Conservation (phyloP, 2,329 filamentous ascomycete genomes). For the Trichophyton benhamiae region DNA sequence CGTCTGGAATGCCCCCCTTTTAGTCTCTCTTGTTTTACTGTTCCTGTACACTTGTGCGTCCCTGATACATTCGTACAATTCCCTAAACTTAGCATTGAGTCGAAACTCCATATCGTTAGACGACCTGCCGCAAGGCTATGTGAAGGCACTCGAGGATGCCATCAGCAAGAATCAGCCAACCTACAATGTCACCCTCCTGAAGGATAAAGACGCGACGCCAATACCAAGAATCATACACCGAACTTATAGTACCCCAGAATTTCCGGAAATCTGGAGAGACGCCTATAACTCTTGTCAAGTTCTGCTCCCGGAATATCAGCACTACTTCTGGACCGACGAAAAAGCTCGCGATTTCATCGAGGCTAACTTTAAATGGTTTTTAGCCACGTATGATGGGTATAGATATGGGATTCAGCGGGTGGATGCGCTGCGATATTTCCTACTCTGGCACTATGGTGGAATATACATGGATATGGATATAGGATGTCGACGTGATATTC, state of each 20-base stretch:
- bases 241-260: not conserved
- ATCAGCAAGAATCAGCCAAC: not conserved
- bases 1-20: not conserved
- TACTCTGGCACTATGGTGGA: constrained; percentile 18
- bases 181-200: not conserved
- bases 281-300: constrained; percentile 4
- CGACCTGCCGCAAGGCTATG: not conserved
- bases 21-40: not conserved
- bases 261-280: not conserved
- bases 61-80: not conserved
- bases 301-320: not conserved
- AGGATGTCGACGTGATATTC: constrained; percentile 1
- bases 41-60: not conserved
- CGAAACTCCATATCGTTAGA: not conserved
- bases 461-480: constrained; percentile 20
- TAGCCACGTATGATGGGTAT: constrained; percentile 17
- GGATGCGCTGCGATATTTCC: constrained; percentile 18
- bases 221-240: constrained; percentile 7
- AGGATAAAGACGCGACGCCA: not conserved
- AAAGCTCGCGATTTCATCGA: constrained; percentile 16
- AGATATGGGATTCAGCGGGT: constrained; percentile 16
- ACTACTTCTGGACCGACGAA: constrained; percentile 17
- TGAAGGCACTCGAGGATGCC: not conserved
- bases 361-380: constrained; percentile 16
- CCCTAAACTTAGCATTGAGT: not conserved